Percentiles rank a stretch among this genome's conserved stretches.
phyloP scores from a whole-genome alignment of 2,329 filamentous ascomycete genomes.

The Aspergillus quadricinctus region DNA sequence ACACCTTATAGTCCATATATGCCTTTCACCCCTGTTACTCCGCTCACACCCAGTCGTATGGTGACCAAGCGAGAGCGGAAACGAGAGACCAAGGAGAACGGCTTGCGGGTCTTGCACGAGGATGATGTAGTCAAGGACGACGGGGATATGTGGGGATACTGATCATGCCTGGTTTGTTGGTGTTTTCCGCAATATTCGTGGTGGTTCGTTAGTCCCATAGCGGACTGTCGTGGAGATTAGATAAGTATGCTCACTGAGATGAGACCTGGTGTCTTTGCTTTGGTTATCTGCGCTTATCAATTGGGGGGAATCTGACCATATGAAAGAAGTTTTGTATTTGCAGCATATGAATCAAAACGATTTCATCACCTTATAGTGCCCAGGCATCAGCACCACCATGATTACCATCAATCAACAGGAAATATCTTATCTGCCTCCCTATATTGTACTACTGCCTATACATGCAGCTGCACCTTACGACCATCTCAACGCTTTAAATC shows the following conservation, averaged over 20 bases:
- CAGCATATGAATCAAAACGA: too few relatives aligned
- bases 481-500: too few relatives aligned
- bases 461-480: too few relatives aligned
- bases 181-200: neutral
- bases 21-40: conserved; percentile 48
- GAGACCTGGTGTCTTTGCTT: neutral
- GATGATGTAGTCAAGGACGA: conserved; percentile 46
- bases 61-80: conserved; percentile 43
- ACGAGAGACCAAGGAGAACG: conserved; percentile 39
- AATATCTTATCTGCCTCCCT: too few relatives aligned
- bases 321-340: neutral
- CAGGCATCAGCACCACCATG: too few relatives aligned
- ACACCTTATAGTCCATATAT: conserved; percentile 50
- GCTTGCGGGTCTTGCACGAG: conserved; percentile 42
- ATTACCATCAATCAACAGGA: too few relatives aligned
- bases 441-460: too few relatives aligned
- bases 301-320: neutral
- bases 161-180: neutral
- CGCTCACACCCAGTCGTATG: conserved; percentile 44
- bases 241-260: neutral
- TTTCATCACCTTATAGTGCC: too few relatives aligned
- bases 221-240: neutral
- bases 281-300: neutral
- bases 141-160: conserved; percentile 43
- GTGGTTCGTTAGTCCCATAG: neutral